Evolutionary conservation across 371 early-diverging fungal species (phyloP).

Genomic region (Mortierella sp.): DNA sequence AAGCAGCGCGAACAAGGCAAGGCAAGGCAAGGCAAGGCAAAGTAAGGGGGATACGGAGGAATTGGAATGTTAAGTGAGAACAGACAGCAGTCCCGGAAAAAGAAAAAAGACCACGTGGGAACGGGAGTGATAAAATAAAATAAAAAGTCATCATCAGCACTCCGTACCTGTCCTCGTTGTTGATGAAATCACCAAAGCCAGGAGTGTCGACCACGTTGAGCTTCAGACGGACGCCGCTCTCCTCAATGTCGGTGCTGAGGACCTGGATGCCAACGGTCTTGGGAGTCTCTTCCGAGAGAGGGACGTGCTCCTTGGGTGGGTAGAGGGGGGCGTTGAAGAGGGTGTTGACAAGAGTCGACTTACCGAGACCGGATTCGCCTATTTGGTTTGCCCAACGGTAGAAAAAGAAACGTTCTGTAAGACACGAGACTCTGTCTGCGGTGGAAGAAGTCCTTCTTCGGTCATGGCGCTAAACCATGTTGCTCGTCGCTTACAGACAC

Average conservation of each 20-base stretch:
- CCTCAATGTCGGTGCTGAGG: conserved; percentile 81
- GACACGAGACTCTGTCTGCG: background rate
- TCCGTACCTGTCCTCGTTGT: conserved; percentile 90
- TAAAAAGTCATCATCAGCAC: background rate
- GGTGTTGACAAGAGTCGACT: conserved; percentile 99
- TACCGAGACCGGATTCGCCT: conserved; percentile 98
- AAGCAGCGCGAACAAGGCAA: background rate
- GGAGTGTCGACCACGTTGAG: conserved; percentile 96
- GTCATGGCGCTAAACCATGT: background rate
- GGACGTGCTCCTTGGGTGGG: conserved; percentile 84
- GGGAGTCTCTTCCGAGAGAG: conserved; percentile 83
- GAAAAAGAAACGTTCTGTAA: background rate
- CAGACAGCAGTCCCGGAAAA: background rate
- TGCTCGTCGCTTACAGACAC: background rate
- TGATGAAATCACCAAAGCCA: conserved; percentile 94
- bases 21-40: background rate
- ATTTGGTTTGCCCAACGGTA: conserved; percentile 1
- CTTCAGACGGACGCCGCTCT: conserved; percentile 91
- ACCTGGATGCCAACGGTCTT: conserved; percentile 95
- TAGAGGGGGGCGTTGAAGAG: conserved; percentile 95
- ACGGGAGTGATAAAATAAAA: background rate
- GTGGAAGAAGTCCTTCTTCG: background rate
- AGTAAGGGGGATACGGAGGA: background rate
- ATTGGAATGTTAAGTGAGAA: conserved; percentile 2
- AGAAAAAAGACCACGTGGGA: background rate